A percentile compares a stretch with the other conserved stretches of the same genome.
Conservation (phyloP, 1,139 yeast genomes). For the Geotrichum carabidarum region DNA sequence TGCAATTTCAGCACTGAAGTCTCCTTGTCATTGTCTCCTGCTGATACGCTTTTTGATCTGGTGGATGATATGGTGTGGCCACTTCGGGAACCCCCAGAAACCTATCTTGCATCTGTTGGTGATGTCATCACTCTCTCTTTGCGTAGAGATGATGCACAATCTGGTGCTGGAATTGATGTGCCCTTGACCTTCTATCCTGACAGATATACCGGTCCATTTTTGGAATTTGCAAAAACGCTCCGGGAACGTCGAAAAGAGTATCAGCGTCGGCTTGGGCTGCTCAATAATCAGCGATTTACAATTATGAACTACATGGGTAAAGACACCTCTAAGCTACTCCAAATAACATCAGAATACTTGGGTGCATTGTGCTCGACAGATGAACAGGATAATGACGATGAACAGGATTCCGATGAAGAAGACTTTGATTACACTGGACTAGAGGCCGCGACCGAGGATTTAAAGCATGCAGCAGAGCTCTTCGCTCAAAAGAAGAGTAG, state of each 20-base stretch:
- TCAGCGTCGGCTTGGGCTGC: slow-evolving; percentile 1
- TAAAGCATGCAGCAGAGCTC: slow-evolving; percentile 18
- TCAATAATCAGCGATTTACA: slow-evolving; percentile 7
- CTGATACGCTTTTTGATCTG: slow-evolving; percentile 27
- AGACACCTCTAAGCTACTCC: slow-evolving; percentile 34
- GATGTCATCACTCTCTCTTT: slow-evolving; percentile 42
- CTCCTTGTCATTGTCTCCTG: slow-evolving; percentile 23
- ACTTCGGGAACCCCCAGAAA: slow-evolving; percentile 21
- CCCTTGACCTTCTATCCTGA: slow-evolving; percentile 44
- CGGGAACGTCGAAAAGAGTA: slow-evolving; percentile 19
- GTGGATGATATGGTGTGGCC: slow-evolving; percentile 32
- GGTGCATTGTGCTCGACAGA: neutral
- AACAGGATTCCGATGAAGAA: slow-evolving; percentile 27
- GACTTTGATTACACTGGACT: slow-evolving; percentile 20
- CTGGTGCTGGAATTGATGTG: slow-evolving; percentile 38
- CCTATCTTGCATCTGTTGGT: slow-evolving; percentile 35
- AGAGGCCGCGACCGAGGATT: slow-evolving; percentile 22
- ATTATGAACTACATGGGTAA: slow-evolving; percentile 33
- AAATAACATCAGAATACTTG: slow-evolving; percentile 25
- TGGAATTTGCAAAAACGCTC: slow-evolving; percentile 26
- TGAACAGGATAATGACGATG: neutral
- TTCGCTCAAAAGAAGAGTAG: slow-evolving; percentile 16
- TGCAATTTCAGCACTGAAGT: slow-evolving; percentile 28
- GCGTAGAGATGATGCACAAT: slow-evolving; percentile 35
- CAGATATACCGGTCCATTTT: slow-evolving; percentile 39